These are phyloP conservation scores for Colletotrichum salicis DNA, from an alignment of 2,329 filamentous ascomycete genomes.

Conservation along the genomic window DNA sequence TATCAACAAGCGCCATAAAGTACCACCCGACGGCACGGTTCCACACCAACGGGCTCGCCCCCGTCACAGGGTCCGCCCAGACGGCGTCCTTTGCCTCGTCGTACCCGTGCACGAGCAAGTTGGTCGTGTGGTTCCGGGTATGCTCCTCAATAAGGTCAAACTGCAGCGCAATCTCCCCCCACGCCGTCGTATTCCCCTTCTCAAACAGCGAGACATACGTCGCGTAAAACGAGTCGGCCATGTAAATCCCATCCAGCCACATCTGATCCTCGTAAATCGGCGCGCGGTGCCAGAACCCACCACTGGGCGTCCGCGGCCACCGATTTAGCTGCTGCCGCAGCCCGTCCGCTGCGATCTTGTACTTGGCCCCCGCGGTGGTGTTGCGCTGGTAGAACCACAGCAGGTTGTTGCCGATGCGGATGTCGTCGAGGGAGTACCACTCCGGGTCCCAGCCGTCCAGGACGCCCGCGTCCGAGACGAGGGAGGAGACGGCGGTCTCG, in stretches of 20 bases:
- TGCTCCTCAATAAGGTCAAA: conserved; percentile 57
- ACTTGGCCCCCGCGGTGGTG: conserved; percentile 55
- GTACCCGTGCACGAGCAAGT: conserved; percentile 65
- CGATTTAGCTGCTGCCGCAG: conserved; percentile 58
- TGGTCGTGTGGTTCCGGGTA: conserved; percentile 50
- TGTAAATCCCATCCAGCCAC: conserved; percentile 68
- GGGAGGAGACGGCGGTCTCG: conserved; percentile 25
- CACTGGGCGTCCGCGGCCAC: conserved; percentile 59
- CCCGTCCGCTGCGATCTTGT: conserved; percentile 58
- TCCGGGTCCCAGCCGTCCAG: conserved; percentile 57
- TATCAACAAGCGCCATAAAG: conserved; percentile 60
- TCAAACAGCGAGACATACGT: conserved; percentile 52
- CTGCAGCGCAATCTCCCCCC: conserved; percentile 57
- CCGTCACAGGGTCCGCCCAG: conserved; percentile 62
- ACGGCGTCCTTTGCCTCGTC: conserved; percentile 58
- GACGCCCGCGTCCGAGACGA: conserved; percentile 50
- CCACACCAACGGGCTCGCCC: conserved; percentile 65
- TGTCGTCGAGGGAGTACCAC: conserved; percentile 63
- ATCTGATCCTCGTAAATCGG: conserved; percentile 61
- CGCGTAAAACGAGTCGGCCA: conserved; percentile 58
- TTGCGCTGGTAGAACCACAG: conserved; percentile 58
- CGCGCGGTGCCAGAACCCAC: conserved; percentile 64
- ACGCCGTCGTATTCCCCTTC: conserved; percentile 50
- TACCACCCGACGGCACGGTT: conserved; percentile 66
- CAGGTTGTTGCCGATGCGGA: conserved; percentile 63